Conservation (phyloP, 2,329 filamentous ascomycete species). For the Cordyceps cicadae region DNA sequence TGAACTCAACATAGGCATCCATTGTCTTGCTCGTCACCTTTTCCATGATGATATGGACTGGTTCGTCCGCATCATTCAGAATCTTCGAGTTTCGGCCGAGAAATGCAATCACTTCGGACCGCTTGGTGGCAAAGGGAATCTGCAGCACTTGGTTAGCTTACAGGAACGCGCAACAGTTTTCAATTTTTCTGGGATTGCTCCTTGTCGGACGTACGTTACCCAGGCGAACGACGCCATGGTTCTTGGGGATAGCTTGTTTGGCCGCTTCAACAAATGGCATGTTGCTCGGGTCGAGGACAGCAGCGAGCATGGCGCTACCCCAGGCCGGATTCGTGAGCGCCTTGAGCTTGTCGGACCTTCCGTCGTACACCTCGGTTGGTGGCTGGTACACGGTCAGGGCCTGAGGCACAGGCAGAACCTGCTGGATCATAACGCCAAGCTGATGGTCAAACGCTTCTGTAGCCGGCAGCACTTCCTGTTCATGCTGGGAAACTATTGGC, state of each 20-base stretch:
- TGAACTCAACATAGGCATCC: conserved; percentile 53
- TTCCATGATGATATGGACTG: conserved; percentile 58
- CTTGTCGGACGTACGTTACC: conserved; percentile 35
- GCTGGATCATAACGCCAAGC: neutral
- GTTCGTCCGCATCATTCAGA: conserved; percentile 44
- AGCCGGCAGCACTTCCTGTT: neutral
- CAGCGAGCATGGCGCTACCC: conserved; percentile 26
- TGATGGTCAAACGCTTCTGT: neutral
- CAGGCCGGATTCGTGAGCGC: conserved; percentile 25
- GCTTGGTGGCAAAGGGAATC: conserved; percentile 49
- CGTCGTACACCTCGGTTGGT: conserved; percentile 13
- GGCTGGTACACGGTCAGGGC: conserved; percentile 12
- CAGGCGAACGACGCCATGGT: conserved; percentile 40
- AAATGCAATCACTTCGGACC: conserved; percentile 49
- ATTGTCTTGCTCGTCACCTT: conserved; percentile 54
- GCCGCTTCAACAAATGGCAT: conserved; percentile 41
- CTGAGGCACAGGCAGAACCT: neutral
- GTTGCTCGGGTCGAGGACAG: conserved; percentile 29
- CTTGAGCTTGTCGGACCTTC: conserved; percentile 31
- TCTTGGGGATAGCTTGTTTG: conserved; percentile 21
- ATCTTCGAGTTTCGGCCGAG: conserved; percentile 50
- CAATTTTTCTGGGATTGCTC: neutral
- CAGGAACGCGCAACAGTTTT: neutral
- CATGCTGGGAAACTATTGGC: conserved; percentile 1
- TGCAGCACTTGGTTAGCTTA: conserved; percentile 19